These are phyloP conservation scores for Fusarium sp. DNA, from an alignment of 2,329 filamentous ascomycete genomes.

Conservation along the genomic window DNA sequence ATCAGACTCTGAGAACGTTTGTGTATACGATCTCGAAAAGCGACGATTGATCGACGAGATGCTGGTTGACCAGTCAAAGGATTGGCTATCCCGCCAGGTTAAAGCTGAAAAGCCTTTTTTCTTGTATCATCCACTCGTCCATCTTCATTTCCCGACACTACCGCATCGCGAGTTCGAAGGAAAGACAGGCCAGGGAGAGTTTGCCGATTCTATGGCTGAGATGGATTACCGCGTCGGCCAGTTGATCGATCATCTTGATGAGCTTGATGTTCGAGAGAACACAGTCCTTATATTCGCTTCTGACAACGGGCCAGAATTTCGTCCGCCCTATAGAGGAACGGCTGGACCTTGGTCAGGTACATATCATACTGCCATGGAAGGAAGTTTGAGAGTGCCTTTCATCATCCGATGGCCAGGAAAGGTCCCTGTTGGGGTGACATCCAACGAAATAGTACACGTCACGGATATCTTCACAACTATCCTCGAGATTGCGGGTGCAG, in stretches of 20 bases:
- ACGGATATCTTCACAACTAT: slow-evolving; percentile 51
- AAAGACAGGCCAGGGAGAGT: slow-evolving; percentile 48
- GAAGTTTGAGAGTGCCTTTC: slow-evolving; percentile 51
- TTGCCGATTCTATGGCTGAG: slow-evolving; percentile 51
- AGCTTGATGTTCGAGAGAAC: slow-evolving; percentile 46
- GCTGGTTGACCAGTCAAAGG: slow-evolving; percentile 48
- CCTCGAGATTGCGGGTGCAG: slow-evolving; percentile 41
- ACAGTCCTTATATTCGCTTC: slow-evolving; percentile 53
- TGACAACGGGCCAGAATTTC: slow-evolving; percentile 53
- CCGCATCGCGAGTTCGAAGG: slow-evolving; percentile 48
- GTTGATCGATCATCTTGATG: slow-evolving; percentile 49
- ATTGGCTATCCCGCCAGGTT: slow-evolving; percentile 49
- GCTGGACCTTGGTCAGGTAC: slow-evolving; percentile 53
- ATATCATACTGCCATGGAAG: slow-evolving; percentile 54
- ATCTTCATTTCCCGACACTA: slow-evolving; percentile 51
- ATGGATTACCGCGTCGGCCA: slow-evolving; percentile 51
- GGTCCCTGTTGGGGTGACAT: slow-evolving; percentile 43
- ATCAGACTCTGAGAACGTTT: slow-evolving; percentile 47
- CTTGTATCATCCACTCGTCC: slow-evolving; percentile 51
- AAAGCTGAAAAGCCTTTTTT: slow-evolving; percentile 46
- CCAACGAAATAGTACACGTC: slow-evolving; percentile 51
- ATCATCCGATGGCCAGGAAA: slow-evolving; percentile 52
- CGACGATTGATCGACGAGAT: slow-evolving; percentile 50
- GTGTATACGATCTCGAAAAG: slow-evolving; percentile 50
- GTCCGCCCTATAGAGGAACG: slow-evolving; percentile 49